phyloP scores from a whole-genome alignment of 257 asterid genomes.

The Solanum pennellii region DNA sequence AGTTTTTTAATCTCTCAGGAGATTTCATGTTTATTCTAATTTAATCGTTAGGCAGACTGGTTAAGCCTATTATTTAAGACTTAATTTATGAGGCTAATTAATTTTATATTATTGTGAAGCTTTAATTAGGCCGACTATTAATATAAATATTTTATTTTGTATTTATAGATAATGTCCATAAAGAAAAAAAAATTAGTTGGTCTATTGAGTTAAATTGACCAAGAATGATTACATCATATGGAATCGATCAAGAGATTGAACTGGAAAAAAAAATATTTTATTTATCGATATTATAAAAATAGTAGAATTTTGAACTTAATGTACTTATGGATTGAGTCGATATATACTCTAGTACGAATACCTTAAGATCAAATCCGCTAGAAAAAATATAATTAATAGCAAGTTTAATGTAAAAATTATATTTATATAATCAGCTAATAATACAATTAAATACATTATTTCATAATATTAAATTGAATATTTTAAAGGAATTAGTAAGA shows the following conservation, averaged over 20 bases:
- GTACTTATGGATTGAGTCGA: not conserved
- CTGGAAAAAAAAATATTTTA: rapidly evolving
- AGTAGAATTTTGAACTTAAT: no score
- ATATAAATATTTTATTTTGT: not conserved
- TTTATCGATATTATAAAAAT: not conserved
- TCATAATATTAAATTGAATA: not conserved
- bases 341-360: not conserved
- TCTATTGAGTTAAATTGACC: not conserved
- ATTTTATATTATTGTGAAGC: not conserved
- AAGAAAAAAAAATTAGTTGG: no score
- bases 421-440: not conserved
- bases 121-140: not conserved
- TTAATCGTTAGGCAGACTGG: no score
- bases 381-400: not conserved
- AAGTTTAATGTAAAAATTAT: not conserved
- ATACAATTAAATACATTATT: not conserved
- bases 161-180: not conserved
- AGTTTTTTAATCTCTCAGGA: no score
- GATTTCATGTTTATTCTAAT: no score
- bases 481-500: not conserved
- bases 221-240: not conserved
- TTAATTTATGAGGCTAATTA: not conserved
- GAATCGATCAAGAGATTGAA: no score
- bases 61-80: not conserved
- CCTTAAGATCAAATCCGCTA: rapidly evolving